Base-by-base conservation (phyloP, 495 filamentous ascomycete genomes). In the Ascobolus immersus region DNA sequence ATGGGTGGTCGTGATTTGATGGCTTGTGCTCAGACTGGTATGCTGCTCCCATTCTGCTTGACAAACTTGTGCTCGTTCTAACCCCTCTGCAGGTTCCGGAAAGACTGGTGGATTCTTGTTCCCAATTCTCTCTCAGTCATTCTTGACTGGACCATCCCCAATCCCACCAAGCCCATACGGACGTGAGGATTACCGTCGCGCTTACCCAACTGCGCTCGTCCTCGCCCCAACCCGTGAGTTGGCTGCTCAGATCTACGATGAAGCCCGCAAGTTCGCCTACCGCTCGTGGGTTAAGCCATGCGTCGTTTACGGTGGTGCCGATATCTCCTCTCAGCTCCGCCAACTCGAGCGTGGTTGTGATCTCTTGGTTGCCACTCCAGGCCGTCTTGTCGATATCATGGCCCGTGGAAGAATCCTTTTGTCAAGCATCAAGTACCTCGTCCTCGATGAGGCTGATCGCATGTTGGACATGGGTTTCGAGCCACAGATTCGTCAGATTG, bases 391-490 rank as follows among this genome's bases (percentile, higher is more conserved):
- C 44, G 86, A 96, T 55, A 62, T 96, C 51, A 90, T 96, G 43
- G 89, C 94, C 64, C 78, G 89, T 60, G 86, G 89, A 43, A 82
- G 86, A 51, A 93, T 96, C 53, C 92, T 84, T 9, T 70, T 93
- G 23, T 62, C 68, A 42, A 92, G 86, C 60, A 93, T 94, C 69
- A 93, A 92, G 59, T 96, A 93, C 50, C 64, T 96, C n/a, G 77
- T 96, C 42, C 75, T 96, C 23, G 86, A 96, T 45, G 86, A 96
- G 65, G 86, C 86, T 54, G 86, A 96, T 61, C 89, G 89, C 55
- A 94, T 96, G 86, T 60, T 96, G 65, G 86, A 96, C 62, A 94
- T 96, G 86, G 86, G 86, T 75, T 96, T 96, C 65, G 86, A 96
- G 63, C 86, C 86, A 46, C 86, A 96, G 57, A 93, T 96, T 53